Base-by-base conservation (phyloP, 495 filamentous ascomycete genomes). In the Amphirosellinia nigrospora region DNA sequence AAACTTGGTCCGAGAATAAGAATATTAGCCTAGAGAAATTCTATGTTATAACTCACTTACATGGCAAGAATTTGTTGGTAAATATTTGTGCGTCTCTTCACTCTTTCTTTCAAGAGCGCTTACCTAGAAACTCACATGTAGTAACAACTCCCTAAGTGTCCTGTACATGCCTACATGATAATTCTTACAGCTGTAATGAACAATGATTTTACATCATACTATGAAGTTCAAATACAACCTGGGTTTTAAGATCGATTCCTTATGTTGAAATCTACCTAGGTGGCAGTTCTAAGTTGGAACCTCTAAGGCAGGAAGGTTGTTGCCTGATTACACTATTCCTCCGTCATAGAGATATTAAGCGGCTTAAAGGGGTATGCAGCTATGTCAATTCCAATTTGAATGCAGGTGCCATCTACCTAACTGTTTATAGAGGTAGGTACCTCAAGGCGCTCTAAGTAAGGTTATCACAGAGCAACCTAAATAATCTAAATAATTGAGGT, bases 1-100 rank as follows among this genome's bases (percentile, higher is more conserved):
- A 76, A 82, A 78, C 11, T 74, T 88, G 39, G 86, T 87, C 8
- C 80, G 73, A 67, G 68, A 70, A 46, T 75, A 64, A 68, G 43
- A 48, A 71, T 34, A 62, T 41, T 21, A 26, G 46, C 61, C 64
- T 60, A 50, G 21, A 63, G 50, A 56, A n/a, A 32, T 16, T 61
- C 32, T 28, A 72, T 56, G 64, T 38, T 62, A 46, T 23, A 61
- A 28, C 16, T 58, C 61, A 13, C 28, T 21, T 30, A 56, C 34
- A 36, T 36, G 28, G 28, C 52, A 63, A 55, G 36, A 58, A 64
- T 43, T 26, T 36, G 65, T 64, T 9, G n/a, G 43, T 46, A 41
- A 64, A 66, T 28, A 7, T 28, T 52, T 52, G 15, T 28, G 23
- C 23, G 48, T 52, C 48, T 52, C 21, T 26, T 26, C 23, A 11